Evolutionary conservation across 495 filamentous ascomycete genomes (phyloP).

Genomic region (Podospora bellae-mahoneyi): DNA sequence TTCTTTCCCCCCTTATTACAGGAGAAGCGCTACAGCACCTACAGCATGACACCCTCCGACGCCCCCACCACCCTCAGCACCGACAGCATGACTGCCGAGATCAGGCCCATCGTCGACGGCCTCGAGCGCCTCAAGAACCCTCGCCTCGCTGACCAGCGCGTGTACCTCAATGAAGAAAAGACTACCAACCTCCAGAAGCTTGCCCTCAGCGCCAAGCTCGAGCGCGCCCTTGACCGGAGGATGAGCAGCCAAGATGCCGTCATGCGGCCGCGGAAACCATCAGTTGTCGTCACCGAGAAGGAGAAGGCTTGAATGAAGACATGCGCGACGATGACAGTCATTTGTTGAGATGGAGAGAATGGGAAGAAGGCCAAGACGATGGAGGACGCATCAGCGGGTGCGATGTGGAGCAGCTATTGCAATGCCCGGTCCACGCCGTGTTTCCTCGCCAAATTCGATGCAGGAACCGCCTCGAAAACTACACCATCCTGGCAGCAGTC

Average conservation of each 20-base stretch:
- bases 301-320: constrained; percentile 24
- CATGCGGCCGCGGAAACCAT: constrained; percentile 58
- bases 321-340: not conserved
- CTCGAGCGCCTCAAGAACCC: constrained; percentile 91
- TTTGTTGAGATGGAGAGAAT: not conserved
- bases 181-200: constrained; percentile 81
- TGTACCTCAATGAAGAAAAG: constrained; percentile 77
- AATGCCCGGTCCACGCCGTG: not conserved
- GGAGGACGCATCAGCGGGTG: not conserved
- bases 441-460: not conserved
- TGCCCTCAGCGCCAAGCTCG: constrained; percentile 88
- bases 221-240: constrained; percentile 82
- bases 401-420: not conserved
- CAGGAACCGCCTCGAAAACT: not conserved
- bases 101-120: constrained; percentile 75
- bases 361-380: not conserved
- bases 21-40: constrained; percentile 77
- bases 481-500: not conserved
- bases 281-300: constrained; percentile 38
- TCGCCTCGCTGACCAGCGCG: constrained; percentile 78
- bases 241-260: constrained; percentile 91
- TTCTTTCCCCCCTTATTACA: constrained; percentile 9
- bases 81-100: constrained; percentile 65
- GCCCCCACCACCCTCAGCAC: constrained; percentile 57
- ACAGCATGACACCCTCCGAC: constrained; percentile 70